Evolutionary conservation across 495 filamentous ascomycete genomes (phyloP).

Genomic region (Aspergillus carlsbadensis): DNA sequence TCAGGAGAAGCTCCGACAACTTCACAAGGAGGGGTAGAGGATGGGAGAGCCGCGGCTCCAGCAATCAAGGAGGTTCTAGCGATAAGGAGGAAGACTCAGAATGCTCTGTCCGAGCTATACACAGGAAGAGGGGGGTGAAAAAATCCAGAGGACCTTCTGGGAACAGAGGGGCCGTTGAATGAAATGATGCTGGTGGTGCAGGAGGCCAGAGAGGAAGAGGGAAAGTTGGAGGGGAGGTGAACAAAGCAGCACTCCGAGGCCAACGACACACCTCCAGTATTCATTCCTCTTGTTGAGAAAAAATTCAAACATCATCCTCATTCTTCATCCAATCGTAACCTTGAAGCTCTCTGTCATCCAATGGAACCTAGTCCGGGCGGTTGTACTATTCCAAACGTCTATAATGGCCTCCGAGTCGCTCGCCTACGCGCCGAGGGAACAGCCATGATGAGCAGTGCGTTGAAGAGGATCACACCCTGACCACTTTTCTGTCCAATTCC

Average conservation of each 20-base stretch:
- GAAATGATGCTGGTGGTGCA: not conserved
- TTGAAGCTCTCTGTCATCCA: conserved; percentile 3
- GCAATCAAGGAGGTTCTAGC: not conserved
- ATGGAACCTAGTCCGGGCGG: conserved; percentile 6
- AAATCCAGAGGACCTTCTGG: not conserved
- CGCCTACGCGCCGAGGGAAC: conserved; percentile 10
- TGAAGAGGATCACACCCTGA: conserved; percentile 2
- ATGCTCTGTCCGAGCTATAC: not conserved
- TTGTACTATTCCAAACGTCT: not conserved
- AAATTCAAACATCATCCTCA: not conserved
- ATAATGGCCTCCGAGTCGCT: conserved; percentile 8
- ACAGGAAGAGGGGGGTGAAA: not conserved
- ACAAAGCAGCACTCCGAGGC: not conserved
- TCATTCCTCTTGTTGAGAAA: not conserved
- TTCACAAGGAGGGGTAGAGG: conserved; percentile 7
- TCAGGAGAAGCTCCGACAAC: not conserved
- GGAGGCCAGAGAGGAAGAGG: not conserved
- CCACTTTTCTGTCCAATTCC: not conserved
- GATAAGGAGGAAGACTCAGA: no score
- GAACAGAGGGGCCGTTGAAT: not conserved
- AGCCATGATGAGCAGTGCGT: not conserved
- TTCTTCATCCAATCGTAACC: not conserved
- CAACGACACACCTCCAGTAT: not conserved
- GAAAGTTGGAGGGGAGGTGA: not conserved
- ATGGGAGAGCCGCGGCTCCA: conserved; percentile 3